Conservation (phyloP, 129 eudicot genomes). For the Saposhnikovia divaricata region DNA sequence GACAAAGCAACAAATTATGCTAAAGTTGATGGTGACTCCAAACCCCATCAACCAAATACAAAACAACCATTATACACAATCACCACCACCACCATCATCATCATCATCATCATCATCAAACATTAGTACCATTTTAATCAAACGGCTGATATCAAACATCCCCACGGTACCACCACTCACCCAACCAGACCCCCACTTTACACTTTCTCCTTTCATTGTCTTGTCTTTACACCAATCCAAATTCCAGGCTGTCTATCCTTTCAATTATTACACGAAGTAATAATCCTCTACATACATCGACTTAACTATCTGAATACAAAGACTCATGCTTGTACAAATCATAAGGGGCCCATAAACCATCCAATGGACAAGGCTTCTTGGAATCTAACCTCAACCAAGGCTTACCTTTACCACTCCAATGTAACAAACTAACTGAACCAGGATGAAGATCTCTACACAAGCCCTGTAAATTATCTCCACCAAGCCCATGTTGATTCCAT, state of each 20-base stretch:
- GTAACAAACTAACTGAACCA: conserved; percentile 78
- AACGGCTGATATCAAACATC: not conserved
- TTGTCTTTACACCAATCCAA: conserved; percentile 11
- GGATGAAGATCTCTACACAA: conserved; percentile 79
- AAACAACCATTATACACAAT: not conserved
- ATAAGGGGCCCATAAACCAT: conserved; percentile 85
- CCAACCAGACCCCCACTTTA: not conserved
- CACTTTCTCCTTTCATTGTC: not conserved
- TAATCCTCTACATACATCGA: conserved; percentile 26
- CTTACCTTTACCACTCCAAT: conserved; percentile 97
- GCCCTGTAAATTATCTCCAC: conserved; percentile 60
- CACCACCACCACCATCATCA: too few relatives aligned
- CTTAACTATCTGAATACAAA: conserved; percentile 46
- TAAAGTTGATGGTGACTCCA: conserved; percentile 6
- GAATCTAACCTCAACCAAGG: conserved; percentile 90
- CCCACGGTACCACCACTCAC: not conserved
- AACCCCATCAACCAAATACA: not conserved
- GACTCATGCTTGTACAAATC: conserved; percentile 45
- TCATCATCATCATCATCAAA: not conserved
- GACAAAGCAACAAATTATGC: not conserved
- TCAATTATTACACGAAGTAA: conserved; percentile 12
- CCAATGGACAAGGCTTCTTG: conserved; percentile 66
- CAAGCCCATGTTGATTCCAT: conserved; percentile 92
- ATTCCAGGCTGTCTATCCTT: conserved; percentile 12
- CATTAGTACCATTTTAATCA: not conserved